Evolutionary conservation across 805 yeast species (phyloP), one percentile per base, ranked within the genome.

Genomic region (Sugiyamaella chiloensis): DNA sequence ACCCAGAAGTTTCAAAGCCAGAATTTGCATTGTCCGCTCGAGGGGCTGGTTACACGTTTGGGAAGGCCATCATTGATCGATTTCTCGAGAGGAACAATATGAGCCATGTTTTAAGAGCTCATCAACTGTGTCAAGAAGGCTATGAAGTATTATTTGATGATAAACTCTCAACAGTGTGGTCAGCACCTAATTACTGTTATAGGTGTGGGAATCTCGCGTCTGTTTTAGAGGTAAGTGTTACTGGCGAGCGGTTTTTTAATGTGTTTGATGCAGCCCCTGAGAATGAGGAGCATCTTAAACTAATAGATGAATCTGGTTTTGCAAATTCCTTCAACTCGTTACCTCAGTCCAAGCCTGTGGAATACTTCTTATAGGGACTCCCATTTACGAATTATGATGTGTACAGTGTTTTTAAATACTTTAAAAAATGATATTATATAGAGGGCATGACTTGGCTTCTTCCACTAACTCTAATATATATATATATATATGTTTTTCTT

Each of bases 11-110:
- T 26, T 87, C 85, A 47, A 73, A 72, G 44, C 66, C 66, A 2
- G 96, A 89, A 60, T 93, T 93, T 65, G 83, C 90, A 55, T 76
- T 93, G 17, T 81, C 90, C 24, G 96, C 99, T 1, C 69, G 99
- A 59, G 99, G 99, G 34, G 99, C 99, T 1, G 99, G 99, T 3
- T 93, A 91, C 65, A 87, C 93, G 19, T 93, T 93, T 72, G 99
- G 99, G 16, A 72, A 80, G 34, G 93, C 87, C 54, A 91, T 95
- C 42, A 96, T 89, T 44, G 83, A 85, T 62, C 86, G 87, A 60
- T 93, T 95, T 64, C 71, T 93, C 47, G 76, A 79, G 47, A 76
- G 85, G 51, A 93, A 93, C 65, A 71, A 77, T 29, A 81, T 89
- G 75, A 81, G 79, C 24, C 91, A 87, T 62, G 83, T 93, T 46